phyloP scores from a whole-genome alignment of 177 flowering plant genomes.

The Vitis hybrid region DNA sequence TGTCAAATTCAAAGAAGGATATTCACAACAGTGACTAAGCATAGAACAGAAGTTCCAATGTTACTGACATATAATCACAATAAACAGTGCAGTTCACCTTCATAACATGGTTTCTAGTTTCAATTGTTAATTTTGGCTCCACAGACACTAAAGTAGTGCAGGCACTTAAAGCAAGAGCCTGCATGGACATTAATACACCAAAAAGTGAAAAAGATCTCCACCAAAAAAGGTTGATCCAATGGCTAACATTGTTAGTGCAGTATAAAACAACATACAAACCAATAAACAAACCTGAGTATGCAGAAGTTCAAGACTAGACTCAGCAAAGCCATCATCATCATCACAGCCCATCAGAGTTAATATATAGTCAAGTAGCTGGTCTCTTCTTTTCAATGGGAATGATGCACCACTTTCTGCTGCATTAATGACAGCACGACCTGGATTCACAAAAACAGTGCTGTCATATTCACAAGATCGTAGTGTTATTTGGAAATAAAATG shows the following conservation, averaged over 20 bases:
- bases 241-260: neutral
- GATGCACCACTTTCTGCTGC: constrained; percentile 89
- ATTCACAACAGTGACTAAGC: neutral
- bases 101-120: constrained; percentile 83
- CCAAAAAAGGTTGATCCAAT: neutral
- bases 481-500: neutral
- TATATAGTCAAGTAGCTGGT: constrained; percentile 77
- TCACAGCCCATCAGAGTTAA: constrained; percentile 90
- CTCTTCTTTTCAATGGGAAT: constrained; percentile 89
- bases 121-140: constrained; percentile 87
- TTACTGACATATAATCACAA: neutral
- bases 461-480: neutral
- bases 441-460: constrained; percentile 14
- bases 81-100: constrained; percentile 49
- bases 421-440: constrained; percentile 90
- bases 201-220: neutral
- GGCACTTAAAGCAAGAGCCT: constrained; percentile 94
- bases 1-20: constrained; percentile 34
- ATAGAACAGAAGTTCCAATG: neutral
- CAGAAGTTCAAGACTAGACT: constrained; percentile 71
- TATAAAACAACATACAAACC: neutral
- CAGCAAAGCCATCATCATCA: constrained; percentile 66
- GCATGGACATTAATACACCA: constrained; percentile 12
- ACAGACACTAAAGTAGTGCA: constrained; percentile 95
- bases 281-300: constrained; percentile 67